These are phyloP conservation scores for Zygnema cylindricum DNA, from an alignment of 139 green algal genomes.

Conservation along the genomic window DNA sequence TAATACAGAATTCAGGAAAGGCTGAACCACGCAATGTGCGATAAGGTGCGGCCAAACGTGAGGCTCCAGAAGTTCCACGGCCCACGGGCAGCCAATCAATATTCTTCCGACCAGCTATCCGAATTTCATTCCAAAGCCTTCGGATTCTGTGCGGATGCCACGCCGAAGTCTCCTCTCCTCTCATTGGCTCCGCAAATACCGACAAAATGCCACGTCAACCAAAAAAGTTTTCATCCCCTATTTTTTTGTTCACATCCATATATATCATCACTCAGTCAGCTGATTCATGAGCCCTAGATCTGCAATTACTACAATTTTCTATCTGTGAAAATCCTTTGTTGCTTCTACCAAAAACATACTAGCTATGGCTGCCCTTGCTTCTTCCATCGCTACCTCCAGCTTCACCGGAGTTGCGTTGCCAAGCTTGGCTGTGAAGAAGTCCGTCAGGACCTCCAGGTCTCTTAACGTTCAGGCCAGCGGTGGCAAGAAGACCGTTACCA, in stretches of 20 bases:
- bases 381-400: not conserved
- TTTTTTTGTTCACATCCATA: not conserved
- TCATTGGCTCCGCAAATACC: not conserved
- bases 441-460: not conserved
- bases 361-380: not conserved
- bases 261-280: not conserved
- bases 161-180: not conserved
- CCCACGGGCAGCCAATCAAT: not conserved
- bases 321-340: not conserved
- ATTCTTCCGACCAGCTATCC: too few species aligned
- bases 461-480: slow-evolving; percentile 1
- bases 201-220: not conserved
- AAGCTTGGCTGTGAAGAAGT: slow-evolving; percentile 1
- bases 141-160: not conserved
- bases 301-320: not conserved
- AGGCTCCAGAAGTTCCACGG: too few species aligned
- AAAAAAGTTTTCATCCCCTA: not conserved
- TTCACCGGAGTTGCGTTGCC: not conserved
- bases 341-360: not conserved
- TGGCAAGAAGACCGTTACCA: slow-evolving; percentile 25
- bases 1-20: not conserved
- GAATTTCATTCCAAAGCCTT: not conserved
- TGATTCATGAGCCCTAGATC: not conserved
- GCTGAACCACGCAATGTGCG: not conserved
- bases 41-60: not conserved